These are phyloP conservation scores for Cryptococcus sp. DNA, from an alignment of 1,284 basidiomycete genomes.

Conservation along the genomic window DNA sequence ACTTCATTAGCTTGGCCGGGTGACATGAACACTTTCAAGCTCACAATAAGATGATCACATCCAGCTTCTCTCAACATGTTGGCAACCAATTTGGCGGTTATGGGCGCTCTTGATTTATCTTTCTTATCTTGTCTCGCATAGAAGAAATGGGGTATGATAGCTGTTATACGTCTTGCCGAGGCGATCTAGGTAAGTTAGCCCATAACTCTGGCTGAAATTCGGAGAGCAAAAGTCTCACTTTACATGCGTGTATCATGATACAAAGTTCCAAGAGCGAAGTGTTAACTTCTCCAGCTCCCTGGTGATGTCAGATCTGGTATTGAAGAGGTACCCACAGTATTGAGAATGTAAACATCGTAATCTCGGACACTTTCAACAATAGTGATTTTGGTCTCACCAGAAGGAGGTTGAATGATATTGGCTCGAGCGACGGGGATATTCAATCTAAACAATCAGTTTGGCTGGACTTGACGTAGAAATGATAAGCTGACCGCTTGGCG, in stretches of 20 bases:
- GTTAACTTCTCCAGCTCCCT: conserved; percentile 58
- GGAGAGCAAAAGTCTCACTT: conserved; percentile 47
- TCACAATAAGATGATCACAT: conserved; percentile 96
- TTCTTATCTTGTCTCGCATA: conserved; percentile 99
- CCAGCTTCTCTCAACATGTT: conserved; percentile 98
- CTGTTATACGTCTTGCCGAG: conserved; percentile 91
- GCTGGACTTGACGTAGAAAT: background rate
- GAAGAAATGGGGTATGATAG: conserved; percentile 90
- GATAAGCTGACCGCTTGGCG: conserved; percentile 69
- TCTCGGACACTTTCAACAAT: conserved; percentile 95
- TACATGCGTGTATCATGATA: conserved; percentile 99
- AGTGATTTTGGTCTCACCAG: conserved; percentile 87
- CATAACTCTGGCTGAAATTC: too few species aligned
- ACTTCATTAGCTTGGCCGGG: background rate
- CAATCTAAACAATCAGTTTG: conserved; percentile 54
- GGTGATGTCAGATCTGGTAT: background rate
- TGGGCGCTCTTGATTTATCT: conserved; percentile 97
- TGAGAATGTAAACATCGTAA: conserved; percentile 99
- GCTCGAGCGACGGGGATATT: conserved; percentile 78
- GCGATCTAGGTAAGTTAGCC: conserved; percentile 56
- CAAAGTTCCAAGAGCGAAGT: conserved; percentile 92
- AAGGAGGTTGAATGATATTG: conserved; percentile 79
- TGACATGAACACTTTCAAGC: conserved; percentile 34
- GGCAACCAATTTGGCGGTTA: conserved; percentile 96
- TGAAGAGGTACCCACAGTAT: conserved; percentile 55